A percentile compares a stretch with the other conserved stretches of the same genome.
Evolutionary conservation across 2,329 filamentous ascomycete genomes (phyloP).

Genomic region (Acephala macrosclerotiorum): DNA sequence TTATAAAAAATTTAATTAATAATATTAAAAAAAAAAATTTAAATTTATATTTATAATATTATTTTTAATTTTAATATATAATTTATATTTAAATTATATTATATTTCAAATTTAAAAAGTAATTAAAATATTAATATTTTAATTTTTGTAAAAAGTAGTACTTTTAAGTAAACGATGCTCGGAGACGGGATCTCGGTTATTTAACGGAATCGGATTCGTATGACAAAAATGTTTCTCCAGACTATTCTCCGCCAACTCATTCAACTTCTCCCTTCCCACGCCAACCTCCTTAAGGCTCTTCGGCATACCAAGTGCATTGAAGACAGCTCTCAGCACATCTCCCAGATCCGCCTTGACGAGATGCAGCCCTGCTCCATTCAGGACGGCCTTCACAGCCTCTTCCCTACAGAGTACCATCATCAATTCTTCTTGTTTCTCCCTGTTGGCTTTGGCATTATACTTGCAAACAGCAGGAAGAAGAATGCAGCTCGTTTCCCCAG

Average conservation of each 20-base stretch:
- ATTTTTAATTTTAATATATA: too few species aligned
- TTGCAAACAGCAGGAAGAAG: slow-evolving; percentile 61
- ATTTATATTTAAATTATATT: too few species aligned
- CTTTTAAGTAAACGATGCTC: too few species aligned
- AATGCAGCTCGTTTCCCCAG: slow-evolving; percentile 65
- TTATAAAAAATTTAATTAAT: too few species aligned
- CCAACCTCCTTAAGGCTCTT: slow-evolving; percentile 57
- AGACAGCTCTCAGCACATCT: slow-evolving; percentile 57
- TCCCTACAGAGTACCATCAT: slow-evolving; percentile 6
- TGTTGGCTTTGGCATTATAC: slow-evolving; percentile 55
- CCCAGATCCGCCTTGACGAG: slow-evolving; percentile 49
- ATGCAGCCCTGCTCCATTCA: background rate
- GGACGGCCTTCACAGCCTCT: background rate
- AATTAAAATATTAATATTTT: too few species aligned
- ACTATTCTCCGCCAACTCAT: slow-evolving; percentile 53
- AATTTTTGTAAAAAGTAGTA: too few species aligned
- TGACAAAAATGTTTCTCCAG: slow-evolving; percentile 56
- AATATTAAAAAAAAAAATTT: too few species aligned
- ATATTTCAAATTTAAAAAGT: too few species aligned
- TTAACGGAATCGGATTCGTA: slow-evolving; percentile 57
- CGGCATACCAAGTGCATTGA: slow-evolving; percentile 59
- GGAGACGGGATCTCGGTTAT: slow-evolving; percentile 53
- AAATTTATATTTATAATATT: too few species aligned
- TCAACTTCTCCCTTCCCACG: slow-evolving; percentile 55
- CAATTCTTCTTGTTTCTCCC: slow-evolving; percentile 1